A percentile compares a stretch with the other conserved stretches of the same genome.
phyloP scores from a whole-genome alignment of 768 basidiomycete genomes.

The Myochromella boudieri region DNA sequence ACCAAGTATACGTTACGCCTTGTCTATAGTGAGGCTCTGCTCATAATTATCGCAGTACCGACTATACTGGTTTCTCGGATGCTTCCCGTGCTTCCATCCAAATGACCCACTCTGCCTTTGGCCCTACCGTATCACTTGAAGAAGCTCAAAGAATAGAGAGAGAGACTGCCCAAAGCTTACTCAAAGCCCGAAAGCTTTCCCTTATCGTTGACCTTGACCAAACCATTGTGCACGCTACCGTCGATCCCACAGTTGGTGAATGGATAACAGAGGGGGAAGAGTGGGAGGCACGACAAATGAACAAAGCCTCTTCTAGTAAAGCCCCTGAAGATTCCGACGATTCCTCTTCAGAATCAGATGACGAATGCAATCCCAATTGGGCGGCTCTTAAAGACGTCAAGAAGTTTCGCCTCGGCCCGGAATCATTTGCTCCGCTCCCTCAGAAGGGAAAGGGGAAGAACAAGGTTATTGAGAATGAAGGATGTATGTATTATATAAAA shows the following conservation, averaged over 20 bases:
- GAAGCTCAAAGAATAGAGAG: conserved; percentile 90
- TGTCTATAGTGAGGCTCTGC: conserved; percentile 2
- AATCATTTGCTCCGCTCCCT: conserved; percentile 53
- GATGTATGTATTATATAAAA: conserved; percentile 97
- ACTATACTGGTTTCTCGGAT: conserved; percentile 88
- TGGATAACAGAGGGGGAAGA: conserved; percentile 88
- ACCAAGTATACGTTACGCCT: conserved; percentile 60
- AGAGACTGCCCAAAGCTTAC: conserved; percentile 77
- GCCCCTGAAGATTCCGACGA: conserved; percentile 40
- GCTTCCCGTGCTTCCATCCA: conserved; percentile 85
- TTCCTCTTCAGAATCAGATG: conserved; percentile 42
- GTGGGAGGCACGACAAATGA: conserved; percentile 66
- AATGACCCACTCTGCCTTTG: conserved; percentile 92
- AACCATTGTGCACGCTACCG: conserved; percentile 97
- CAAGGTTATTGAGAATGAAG: conserved; percentile 69
- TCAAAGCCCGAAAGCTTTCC: conserved; percentile 75
- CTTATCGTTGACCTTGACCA: conserved; percentile 99
- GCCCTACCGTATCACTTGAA: conserved; percentile 88
- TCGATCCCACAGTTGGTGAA: conserved; percentile 97
- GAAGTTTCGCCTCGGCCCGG: conserved; percentile 85
- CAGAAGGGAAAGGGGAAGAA: conserved; percentile 55
- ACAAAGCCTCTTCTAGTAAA: conserved; percentile 34
- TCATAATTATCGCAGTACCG: conserved; percentile 42
- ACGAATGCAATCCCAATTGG: conserved; percentile 89
- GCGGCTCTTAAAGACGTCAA: conserved; percentile 88